A percentile compares a stretch with the other conserved stretches of the same genome.
phyloP scores from a whole-genome alignment of 2,329 filamentous ascomycete genomes.

The Phyllachora maydis region DNA sequence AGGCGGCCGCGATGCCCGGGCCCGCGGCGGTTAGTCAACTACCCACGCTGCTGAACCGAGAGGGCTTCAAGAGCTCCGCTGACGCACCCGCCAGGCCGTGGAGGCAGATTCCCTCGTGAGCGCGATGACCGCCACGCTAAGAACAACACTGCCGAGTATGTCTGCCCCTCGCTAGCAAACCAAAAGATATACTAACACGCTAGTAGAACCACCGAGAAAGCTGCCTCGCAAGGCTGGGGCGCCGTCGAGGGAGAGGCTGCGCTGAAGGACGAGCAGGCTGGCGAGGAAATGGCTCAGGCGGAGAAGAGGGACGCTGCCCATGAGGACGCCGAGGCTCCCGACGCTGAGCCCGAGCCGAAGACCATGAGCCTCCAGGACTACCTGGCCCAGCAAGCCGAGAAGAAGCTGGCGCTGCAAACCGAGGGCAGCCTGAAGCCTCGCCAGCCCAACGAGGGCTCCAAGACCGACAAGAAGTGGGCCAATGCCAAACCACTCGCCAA shows the following conservation, averaged over 20 bases:
- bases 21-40: conserved; percentile 30
- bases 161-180: conserved; percentile 6
- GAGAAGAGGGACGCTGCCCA: conserved; percentile 54
- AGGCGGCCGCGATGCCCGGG: conserved; percentile 43
- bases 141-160: conserved; percentile 3
- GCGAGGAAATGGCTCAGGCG: conserved; percentile 67
- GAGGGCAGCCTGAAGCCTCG: conserved; percentile 52
- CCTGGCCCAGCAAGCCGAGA: conserved; percentile 49
- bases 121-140: conserved; percentile 35
- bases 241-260: conserved; percentile 62
- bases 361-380: conserved; percentile 80
- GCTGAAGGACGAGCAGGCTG: conserved; percentile 79
- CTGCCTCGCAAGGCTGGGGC: conserved; percentile 80
- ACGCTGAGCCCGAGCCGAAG: conserved; percentile 26
- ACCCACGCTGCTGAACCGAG: too few species aligned
- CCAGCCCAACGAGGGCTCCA: conserved; percentile 81
- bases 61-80: too few species aligned
- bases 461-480: conserved; percentile 83
- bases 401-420: conserved; percentile 51
- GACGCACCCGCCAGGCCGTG: too few species aligned
- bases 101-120: conserved; percentile 27
- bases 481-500: conserved; percentile 53
- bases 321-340: conserved; percentile 16
- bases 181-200: too few species aligned
- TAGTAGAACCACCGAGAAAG: conserved; percentile 72